Base-by-base conservation (phyloP, 202 grass and related monocot species). In the Bolboschoenoplectus hybrid region DNA sequence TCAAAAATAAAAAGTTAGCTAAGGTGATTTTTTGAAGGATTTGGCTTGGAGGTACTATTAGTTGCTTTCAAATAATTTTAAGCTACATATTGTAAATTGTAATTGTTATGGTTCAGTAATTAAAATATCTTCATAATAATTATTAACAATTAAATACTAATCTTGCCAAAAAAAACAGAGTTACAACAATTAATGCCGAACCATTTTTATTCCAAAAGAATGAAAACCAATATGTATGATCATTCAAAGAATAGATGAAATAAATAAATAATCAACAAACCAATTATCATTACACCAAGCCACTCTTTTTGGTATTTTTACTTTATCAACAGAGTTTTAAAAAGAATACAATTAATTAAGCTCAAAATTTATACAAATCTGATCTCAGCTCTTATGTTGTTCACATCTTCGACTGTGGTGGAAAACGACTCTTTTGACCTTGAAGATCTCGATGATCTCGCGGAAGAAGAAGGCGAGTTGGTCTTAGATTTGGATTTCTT, bases 341-440 rank as follows among this genome's bases (percentile, higher is more conserved):
- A 67, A 58, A 57, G 6, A 52, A 68, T 71, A 26, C 1, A 71
- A 40, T 68, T 50, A 26, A 57, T 9, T 83, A 67, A 11, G 45
- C 7, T 17, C 14, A 14, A 26, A 47, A 43, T 64, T 85, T 97
- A 91, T 84, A 82, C 63, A 85, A 88, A 89, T 57, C 50, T 62
- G 61, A 58, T 86, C 73, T 90, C 85, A 40, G 34, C 41, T 82
- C 87, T 74, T 70, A 49, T 49, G 41, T 68, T 66, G 34, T 3
- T 51, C 61, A 53, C 58, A 38, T 61, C 87, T 12, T 94, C 88
- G 11, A 73, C n/a, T 63, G 55, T 77, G 4, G 82, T 67, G 36
- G 47, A 88, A 87, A 89, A n/a, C 50, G 83, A 76, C 5, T 83
- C 84, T 43, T 41, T 36, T 0, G 80, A 74, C 13, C 68, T 82